Evolutionary conservation across 179 eudicot genomes (phyloP).

Genomic region (Amaranthus tricolor): DNA sequence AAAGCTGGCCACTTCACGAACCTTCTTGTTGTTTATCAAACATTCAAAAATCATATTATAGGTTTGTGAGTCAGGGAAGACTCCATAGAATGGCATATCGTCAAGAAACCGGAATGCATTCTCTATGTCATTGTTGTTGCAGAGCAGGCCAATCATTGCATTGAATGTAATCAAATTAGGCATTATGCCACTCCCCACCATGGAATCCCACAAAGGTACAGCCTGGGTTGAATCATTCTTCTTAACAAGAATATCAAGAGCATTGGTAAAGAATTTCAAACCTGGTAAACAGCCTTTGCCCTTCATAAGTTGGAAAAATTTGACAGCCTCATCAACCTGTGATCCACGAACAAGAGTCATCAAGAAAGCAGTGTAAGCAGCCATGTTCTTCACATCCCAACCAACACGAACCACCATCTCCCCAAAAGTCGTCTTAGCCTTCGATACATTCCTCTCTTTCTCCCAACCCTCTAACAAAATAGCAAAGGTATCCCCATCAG

Average conservation of each 20-base stretch:
- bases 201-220: conserved; percentile 62
- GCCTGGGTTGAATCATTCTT: conserved; percentile 60
- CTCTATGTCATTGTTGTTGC: conserved; percentile 56
- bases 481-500: conserved; percentile 63
- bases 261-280: conserved; percentile 68
- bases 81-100: conserved; percentile 64
- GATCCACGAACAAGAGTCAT: conserved; percentile 58
- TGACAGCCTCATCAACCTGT: conserved; percentile 58
- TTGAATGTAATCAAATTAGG: conserved; percentile 66
- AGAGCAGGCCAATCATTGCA: conserved; percentile 63
- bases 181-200: conserved; percentile 55
- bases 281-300: conserved; percentile 76
- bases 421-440: conserved; percentile 71
- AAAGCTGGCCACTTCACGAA: conserved; percentile 59
- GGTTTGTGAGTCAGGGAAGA: conserved; percentile 63
- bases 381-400: conserved; percentile 59
- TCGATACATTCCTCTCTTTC: conserved; percentile 58
- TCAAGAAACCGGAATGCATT: conserved; percentile 69
- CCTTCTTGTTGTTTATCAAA: conserved; percentile 59
- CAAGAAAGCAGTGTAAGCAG: conserved; percentile 73
- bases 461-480: conserved; percentile 77
- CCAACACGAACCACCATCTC: conserved; percentile 90
- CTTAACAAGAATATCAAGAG: conserved; percentile 63
- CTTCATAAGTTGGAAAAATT: conserved; percentile 73
- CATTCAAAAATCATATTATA: conserved; percentile 75